Evolutionary conservation across 1,284 basidiomycete genomes (phyloP).

Genomic region (Boletellus dicymbophilus): DNA sequence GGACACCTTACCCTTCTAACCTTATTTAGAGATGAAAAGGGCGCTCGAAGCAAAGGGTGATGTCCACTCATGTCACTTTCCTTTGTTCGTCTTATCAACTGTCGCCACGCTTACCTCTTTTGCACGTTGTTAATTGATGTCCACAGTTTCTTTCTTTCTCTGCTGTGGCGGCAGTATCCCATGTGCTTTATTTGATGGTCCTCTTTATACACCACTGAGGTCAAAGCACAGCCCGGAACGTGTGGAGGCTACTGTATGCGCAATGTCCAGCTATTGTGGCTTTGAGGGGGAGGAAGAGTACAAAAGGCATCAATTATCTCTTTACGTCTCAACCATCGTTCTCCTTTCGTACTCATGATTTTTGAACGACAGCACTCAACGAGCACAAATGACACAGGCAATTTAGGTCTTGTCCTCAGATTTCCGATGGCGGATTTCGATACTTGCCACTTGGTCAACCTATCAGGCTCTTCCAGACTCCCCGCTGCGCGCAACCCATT

Average conservation of each 20-base stretch:
- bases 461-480: background rate
- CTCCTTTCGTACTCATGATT: slow-evolving; percentile 7
- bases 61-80: slow-evolving; percentile 1
- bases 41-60: slow-evolving; percentile 5
- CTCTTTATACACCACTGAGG: slow-evolving; percentile 11
- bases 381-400: background rate
- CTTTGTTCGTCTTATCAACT: slow-evolving; percentile 26
- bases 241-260: slow-evolving; percentile 3
- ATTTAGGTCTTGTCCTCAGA: background rate
- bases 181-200: slow-evolving; percentile 23
- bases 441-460: background rate
- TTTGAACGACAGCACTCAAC: slow-evolving; percentile 1
- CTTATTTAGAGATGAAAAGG: slow-evolving; percentile 5
- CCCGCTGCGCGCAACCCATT: slow-evolving; percentile 2
- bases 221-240: slow-evolving; percentile 16
- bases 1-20: slow-evolving; percentile 18
- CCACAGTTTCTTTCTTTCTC: slow-evolving; percentile 9
- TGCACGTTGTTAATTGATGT: background rate
- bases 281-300: slow-evolving; percentile 13
- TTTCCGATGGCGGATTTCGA: background rate
- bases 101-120: slow-evolving; percentile 5
- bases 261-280: slow-evolving; percentile 8
- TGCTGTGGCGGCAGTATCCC: slow-evolving; percentile 11
- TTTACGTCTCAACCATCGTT: background rate
- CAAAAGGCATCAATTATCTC: slow-evolving; percentile 18